Percentiles rank a stretch among this genome's conserved stretches.
Evolutionary conservation across 2,329 filamentous ascomycete species (phyloP).

Genomic region (Hortaea sp.): DNA sequence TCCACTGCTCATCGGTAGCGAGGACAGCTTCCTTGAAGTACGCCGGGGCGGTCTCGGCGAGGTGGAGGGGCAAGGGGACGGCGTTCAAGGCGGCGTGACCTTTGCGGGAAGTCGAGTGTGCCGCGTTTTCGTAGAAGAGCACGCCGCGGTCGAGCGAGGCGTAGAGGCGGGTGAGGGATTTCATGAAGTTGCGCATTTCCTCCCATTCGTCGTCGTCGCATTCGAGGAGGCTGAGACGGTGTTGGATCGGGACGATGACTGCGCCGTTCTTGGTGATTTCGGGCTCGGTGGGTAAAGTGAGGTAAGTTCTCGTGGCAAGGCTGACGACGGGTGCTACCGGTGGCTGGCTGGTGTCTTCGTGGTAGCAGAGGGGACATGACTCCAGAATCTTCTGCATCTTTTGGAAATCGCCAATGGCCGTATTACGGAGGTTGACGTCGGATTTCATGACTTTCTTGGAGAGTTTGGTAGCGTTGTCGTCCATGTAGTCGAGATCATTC

Average conservation of each 20-base stretch:
- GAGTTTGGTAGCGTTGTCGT: slow-evolving; percentile 88
- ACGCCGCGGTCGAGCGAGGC: slow-evolving; percentile 87
- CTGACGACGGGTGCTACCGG: slow-evolving; percentile 80
- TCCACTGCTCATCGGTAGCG: slow-evolving; percentile 81
- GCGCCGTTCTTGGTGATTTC: slow-evolving; percentile 76
- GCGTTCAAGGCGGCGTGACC: slow-evolving; percentile 77
- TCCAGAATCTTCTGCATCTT: slow-evolving; percentile 82
- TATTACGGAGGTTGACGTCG: slow-evolving; percentile 76
- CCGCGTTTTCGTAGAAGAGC: slow-evolving; percentile 96
- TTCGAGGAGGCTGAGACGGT: slow-evolving; percentile 83
- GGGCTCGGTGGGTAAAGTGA: slow-evolving; percentile 82
- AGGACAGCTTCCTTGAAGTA: slow-evolving; percentile 96
- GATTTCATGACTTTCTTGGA: slow-evolving; percentile 80
- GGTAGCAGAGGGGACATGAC: slow-evolving; percentile 79
- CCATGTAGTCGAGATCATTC: slow-evolving; percentile 90
- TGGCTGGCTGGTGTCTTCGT: slow-evolving; percentile 66
- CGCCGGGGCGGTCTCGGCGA: slow-evolving; percentile 84
- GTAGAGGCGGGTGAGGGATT: slow-evolving; percentile 85
- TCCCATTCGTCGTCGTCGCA: slow-evolving; percentile 99
- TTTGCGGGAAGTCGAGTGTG: slow-evolving; percentile 58
- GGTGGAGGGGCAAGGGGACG: slow-evolving; percentile 77
- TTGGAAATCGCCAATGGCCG: slow-evolving; percentile 79
- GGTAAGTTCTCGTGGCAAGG: slow-evolving; percentile 72
- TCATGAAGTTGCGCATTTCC: slow-evolving; percentile 98
- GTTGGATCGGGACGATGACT: slow-evolving; percentile 79